These are phyloP conservation scores for Mortierella claussenii DNA, from an alignment of 192 early-diverging fungal genomes.

Conservation along the genomic window DNA sequence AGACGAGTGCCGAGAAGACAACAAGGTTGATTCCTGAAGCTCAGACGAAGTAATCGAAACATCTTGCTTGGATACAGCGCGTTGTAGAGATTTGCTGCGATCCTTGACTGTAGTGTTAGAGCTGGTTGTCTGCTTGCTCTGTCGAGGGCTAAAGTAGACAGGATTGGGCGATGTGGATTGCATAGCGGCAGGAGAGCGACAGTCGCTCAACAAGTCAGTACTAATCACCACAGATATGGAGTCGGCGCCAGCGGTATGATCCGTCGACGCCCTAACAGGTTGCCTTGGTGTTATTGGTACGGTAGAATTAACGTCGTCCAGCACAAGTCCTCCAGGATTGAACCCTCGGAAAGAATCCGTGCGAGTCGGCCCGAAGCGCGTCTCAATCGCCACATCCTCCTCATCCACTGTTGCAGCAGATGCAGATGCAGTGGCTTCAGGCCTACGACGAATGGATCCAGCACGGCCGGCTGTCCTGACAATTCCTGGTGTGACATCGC, in stretches of 20 bases:
- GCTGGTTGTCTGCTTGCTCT: background rate
- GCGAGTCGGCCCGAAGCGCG: conserved; percentile 20
- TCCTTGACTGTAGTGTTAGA: background rate
- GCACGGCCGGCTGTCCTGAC: background rate
- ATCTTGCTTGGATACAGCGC: conserved; percentile 2
- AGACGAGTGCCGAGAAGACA: conserved; percentile 13
- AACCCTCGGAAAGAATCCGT: conserved; percentile 16
- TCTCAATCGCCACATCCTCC: conserved; percentile 37
- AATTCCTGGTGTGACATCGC: conserved; percentile 12
- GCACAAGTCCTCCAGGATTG: conserved; percentile 34
- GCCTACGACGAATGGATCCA: background rate
- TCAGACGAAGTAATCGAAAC: background rate
- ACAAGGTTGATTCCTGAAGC: background rate
- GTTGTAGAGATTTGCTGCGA: background rate
- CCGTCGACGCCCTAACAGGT: background rate
- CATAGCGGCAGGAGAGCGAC: conserved; percentile 21
- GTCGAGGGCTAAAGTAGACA: conserved; percentile 15
- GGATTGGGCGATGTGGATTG: conserved; percentile 33
- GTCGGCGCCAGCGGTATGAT: background rate
- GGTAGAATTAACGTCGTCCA: too few relatives aligned
- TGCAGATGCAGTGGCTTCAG: background rate
- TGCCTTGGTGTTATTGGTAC: too few relatives aligned
- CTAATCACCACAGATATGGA: too few relatives aligned
- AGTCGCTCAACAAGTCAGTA: background rate
- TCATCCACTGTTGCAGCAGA: background rate